These are phyloP conservation scores for Fusarium fracticaudum DNA, from an alignment of 2,329 filamentous ascomycete genomes.

Conservation along the genomic window DNA sequence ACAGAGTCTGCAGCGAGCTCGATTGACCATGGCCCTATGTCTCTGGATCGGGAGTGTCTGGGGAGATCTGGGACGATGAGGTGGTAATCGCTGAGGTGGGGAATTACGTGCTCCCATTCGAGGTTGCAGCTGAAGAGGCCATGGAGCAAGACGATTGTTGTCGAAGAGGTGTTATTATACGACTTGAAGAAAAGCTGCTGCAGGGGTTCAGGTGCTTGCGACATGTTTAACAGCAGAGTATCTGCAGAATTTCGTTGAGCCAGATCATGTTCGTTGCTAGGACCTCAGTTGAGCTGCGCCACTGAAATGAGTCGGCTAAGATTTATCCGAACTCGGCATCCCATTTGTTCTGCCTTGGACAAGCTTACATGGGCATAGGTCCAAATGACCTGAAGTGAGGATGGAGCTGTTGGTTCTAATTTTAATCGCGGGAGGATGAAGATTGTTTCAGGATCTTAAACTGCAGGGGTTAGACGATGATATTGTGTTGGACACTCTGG, in stretches of 20 bases:
- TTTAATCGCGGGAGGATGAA: neutral
- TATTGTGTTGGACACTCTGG: neutral
- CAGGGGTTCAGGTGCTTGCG: neutral
- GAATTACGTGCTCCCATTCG: slow-evolving; percentile 49
- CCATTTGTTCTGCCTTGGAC: no score
- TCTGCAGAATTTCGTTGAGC: neutral
- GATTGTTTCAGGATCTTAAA: neutral
- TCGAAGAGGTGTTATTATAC: slow-evolving; percentile 39
- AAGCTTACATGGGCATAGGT: no score
- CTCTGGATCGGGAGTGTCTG: slow-evolving; percentile 49
- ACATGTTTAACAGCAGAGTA: neutral
- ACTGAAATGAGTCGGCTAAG: neutral
- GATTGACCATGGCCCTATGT: slow-evolving; percentile 46
- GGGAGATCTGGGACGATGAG: slow-evolving; percentile 52
- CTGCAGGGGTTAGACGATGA: neutral
- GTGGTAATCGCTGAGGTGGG: slow-evolving; percentile 50
- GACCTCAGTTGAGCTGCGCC: neutral
- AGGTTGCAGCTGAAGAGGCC: slow-evolving; percentile 47
- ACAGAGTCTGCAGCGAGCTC: slow-evolving; percentile 44
- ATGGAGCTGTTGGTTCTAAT: neutral
- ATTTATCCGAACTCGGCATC: neutral
- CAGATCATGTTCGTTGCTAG: no score
- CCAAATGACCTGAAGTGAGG: no score
- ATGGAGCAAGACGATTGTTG: slow-evolving; percentile 48
- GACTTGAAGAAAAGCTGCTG: neutral